These are phyloP conservation scores for Mimosa bimucronata DNA, from an alignment of 306 rosid species.

Conservation along the genomic window DNA sequence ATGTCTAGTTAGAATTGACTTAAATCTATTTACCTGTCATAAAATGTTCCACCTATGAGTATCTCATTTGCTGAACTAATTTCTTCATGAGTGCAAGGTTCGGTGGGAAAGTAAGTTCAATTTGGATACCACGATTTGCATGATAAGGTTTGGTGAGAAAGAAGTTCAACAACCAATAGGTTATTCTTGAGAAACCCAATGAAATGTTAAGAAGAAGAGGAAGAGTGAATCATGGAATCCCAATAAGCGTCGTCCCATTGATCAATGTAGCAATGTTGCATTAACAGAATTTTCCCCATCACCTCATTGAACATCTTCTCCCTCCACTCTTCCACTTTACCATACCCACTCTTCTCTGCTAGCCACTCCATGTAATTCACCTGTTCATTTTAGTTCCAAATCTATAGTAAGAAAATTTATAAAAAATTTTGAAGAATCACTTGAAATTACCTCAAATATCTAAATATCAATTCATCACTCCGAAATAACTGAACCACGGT, in stretches of 20 bases:
- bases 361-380: conserved; percentile 30
- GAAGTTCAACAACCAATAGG: too few relatives aligned
- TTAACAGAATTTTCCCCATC: background rate
- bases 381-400: background rate
- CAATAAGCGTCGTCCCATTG: conserved; percentile 38
- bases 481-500: too few relatives aligned
- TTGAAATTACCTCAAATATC: too few relatives aligned
- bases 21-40: background rate
- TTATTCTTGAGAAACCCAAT: too few relatives aligned
- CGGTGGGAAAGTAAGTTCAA: too few relatives aligned
- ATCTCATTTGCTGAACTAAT: background rate
- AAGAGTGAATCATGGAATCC: conserved; percentile 24
- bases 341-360: conserved; percentile 23
- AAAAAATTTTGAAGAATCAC: too few relatives aligned
- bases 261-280: conserved; percentile 15
- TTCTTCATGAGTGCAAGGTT: background rate
- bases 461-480: too few relatives aligned
- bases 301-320: conserved; percentile 22
- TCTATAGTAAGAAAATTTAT: too few relatives aligned
- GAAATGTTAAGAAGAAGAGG: background rate
- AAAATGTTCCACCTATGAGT: background rate
- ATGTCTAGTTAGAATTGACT: too few relatives aligned
- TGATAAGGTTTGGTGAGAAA: too few relatives aligned
- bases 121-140: too few relatives aligned
- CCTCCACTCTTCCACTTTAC: conserved; percentile 35